These are phyloP conservation scores for Phytophthora brassicae DNA, from an alignment of 352 stramenopile genomes.

Conservation along the genomic window DNA sequence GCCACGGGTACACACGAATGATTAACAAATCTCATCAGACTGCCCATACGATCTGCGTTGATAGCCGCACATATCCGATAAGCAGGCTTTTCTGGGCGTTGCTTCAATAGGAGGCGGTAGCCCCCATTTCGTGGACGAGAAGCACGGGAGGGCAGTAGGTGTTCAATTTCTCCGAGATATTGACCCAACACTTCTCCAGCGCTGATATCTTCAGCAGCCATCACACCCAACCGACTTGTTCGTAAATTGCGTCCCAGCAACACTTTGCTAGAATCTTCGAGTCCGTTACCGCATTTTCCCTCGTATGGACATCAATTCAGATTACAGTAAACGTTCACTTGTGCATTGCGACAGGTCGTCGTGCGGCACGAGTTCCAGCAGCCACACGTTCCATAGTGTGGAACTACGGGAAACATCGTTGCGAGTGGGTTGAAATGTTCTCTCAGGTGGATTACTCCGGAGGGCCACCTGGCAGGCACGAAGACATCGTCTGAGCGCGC, in stretches of 20 bases:
- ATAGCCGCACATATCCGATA: not conserved
- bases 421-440: conserved; percentile 6
- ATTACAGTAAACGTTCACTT: conserved; percentile 9
- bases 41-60: not conserved
- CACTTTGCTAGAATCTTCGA: not conserved
- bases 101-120: conserved; percentile 1
- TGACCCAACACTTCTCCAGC: conserved; percentile 3
- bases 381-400: conserved; percentile 1
- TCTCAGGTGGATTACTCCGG: not conserved
- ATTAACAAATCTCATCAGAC: conserved; percentile 9
- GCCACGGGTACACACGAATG: not conserved
- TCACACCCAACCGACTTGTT: not conserved
- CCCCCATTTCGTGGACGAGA: not conserved
- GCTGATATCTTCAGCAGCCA: not conserved
- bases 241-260: conserved; percentile 1
- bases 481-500: not conserved
- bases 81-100: not conserved
- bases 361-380: not conserved
- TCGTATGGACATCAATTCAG: conserved; percentile 8
- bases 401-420: not conserved
- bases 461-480: not conserved
- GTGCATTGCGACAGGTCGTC: not conserved
- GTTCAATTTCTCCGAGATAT: conserved; percentile 9
- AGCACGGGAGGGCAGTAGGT: not conserved
- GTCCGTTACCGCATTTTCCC: conserved; percentile 7